phyloP scores from a whole-genome alignment of 306 rosid genomes.

The Sicyos baderoa region DNA sequence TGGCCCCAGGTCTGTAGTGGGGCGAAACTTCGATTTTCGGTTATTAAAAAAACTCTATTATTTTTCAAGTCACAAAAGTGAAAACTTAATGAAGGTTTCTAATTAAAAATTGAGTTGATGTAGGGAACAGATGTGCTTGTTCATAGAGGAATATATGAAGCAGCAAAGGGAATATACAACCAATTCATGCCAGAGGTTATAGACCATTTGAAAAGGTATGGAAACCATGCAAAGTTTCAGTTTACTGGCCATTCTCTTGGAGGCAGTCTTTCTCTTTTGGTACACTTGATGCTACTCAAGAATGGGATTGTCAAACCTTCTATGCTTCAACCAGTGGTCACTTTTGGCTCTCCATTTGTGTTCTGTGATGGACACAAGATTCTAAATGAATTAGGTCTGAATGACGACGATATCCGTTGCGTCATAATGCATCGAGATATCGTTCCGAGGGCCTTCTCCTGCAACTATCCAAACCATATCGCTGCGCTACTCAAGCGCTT shows the following conservation, averaged over 20 bases:
- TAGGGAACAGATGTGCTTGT: constrained; percentile 71
- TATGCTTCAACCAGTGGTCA: constrained; percentile 61
- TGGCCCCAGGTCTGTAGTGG: too few relatives aligned
- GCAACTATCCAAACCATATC: constrained; percentile 76
- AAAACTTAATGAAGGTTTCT: not conserved
- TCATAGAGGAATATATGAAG: constrained; percentile 94
- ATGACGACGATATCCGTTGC: constrained; percentile 54
- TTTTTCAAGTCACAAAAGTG: not conserved
- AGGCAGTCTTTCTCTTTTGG: constrained; percentile 84
- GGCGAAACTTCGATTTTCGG: too few relatives aligned
- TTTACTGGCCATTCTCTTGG: constrained; percentile 94
- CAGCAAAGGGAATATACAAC: constrained; percentile 78
- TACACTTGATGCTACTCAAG: constrained; percentile 67
- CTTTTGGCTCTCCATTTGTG: constrained; percentile 89
- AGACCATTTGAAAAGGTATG: constrained; percentile 55
- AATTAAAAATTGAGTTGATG: constrained; percentile 1
- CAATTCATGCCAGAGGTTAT: constrained; percentile 79
- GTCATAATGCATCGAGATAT: constrained; percentile 95
- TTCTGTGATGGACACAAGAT: constrained; percentile 73
- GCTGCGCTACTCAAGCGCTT: constrained; percentile 65
- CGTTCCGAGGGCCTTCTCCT: constrained; percentile 94
- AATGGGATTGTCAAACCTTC: constrained; percentile 57
- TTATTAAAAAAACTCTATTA: not conserved
- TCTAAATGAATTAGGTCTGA: constrained; percentile 51
- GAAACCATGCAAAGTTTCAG: constrained; percentile 66